These are phyloP conservation scores for Dryas alaskensis DNA, from an alignment of 306 rosid species.

Conservation along the genomic window DNA sequence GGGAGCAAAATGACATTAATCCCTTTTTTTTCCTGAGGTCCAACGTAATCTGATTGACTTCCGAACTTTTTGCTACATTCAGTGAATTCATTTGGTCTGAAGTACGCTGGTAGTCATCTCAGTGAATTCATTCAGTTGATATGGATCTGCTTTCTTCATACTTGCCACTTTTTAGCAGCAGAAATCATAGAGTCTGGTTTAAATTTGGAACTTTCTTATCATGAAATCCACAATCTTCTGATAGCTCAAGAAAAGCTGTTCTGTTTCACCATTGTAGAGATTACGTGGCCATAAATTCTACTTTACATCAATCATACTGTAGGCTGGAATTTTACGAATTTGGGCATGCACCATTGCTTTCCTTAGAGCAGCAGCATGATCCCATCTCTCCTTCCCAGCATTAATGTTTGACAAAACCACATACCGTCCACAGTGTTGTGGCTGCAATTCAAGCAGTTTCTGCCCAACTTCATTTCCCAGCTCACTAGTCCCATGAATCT, in stretches of 20 bases:
- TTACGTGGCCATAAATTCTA: neutral
- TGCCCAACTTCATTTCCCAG: slow-evolving; percentile 61
- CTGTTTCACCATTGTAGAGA: neutral
- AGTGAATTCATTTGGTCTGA: too few relatives aligned
- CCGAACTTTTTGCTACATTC: too few relatives aligned
- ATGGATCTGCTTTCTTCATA: neutral
- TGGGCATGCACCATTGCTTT: slow-evolving; percentile 52
- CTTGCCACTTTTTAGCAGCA: neutral
- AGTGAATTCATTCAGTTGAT: too few relatives aligned
- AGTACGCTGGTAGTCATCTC: too few relatives aligned
- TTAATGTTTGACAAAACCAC: slow-evolving; percentile 63
- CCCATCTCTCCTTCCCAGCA: slow-evolving; percentile 67
- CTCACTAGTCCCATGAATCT: slow-evolving; percentile 67
- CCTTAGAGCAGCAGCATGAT: slow-evolving; percentile 61
- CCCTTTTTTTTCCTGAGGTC: neutral
- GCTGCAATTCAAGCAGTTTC: slow-evolving; percentile 46
- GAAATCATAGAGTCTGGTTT: neutral
- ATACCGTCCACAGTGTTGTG: slow-evolving; percentile 46
- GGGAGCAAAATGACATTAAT: too few relatives aligned
- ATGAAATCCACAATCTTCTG: neutral
- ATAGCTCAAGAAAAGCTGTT: neutral
- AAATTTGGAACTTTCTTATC: neutral
- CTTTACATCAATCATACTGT: slow-evolving; percentile 37
- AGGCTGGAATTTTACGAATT: slow-evolving; percentile 67
- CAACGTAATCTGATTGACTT: neutral